Percentiles rank a stretch among this genome's conserved stretches.
Evolutionary conservation across 2,329 filamentous ascomycete genomes (phyloP).

Genomic region (Fragosphaeria purpurea): DNA sequence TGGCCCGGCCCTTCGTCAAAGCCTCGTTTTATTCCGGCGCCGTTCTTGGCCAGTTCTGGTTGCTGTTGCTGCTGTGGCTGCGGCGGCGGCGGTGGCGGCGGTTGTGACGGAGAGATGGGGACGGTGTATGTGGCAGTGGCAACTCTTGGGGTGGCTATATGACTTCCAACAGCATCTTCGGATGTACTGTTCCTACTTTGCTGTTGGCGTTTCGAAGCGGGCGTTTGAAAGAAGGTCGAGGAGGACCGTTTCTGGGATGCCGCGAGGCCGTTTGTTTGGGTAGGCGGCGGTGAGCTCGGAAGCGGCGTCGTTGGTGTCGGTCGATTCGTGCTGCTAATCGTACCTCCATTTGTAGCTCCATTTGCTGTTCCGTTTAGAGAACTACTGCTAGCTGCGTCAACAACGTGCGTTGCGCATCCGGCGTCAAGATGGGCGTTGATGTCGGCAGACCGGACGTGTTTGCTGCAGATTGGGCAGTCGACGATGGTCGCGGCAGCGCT

Average conservation of each 20-base stretch:
- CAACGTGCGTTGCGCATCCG: constrained; percentile 53
- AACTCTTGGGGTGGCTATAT: too few relatives aligned
- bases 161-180: too few relatives aligned
- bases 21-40: constrained; percentile 37
- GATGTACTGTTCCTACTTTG: not conserved
- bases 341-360: too few relatives aligned
- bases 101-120: constrained; percentile 10
- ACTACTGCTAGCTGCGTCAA: constrained; percentile 30
- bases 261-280: constrained; percentile 6
- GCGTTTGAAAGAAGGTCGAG: constrained; percentile 52
- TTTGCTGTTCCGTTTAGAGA: too few relatives aligned
- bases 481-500: constrained; percentile 34
- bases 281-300: constrained; percentile 22
- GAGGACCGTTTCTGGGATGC: constrained; percentile 41
- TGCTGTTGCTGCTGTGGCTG: not conserved
- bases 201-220: constrained; percentile 43
- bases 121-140: constrained; percentile 21
- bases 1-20: constrained; percentile 45
- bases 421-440: constrained; percentile 94
- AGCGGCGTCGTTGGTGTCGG: constrained; percentile 22
- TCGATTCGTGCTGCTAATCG: too few relatives aligned
- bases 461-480: constrained; percentile 72
- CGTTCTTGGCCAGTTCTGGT: constrained; percentile 15
- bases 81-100: constrained; percentile 10
- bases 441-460: constrained; percentile 56